Evolutionary conservation across 768 basidiomycete species (phyloP).

Genomic region (Termitomyces sp.): DNA sequence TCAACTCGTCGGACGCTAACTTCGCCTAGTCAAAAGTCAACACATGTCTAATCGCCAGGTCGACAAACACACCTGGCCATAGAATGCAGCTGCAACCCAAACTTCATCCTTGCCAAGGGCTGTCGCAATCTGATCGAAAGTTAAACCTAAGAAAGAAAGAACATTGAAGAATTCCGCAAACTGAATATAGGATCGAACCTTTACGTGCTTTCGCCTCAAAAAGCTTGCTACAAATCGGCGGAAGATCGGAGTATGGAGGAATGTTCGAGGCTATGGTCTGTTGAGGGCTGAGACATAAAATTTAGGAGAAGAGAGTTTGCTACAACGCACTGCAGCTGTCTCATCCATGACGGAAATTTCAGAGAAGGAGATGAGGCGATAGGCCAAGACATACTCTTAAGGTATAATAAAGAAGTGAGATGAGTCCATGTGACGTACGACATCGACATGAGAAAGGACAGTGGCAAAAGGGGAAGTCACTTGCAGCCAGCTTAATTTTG

Average conservation of each 20-base stretch:
- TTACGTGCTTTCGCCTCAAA: conserved; percentile 66
- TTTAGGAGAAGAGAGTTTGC: not conserved
- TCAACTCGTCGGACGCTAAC: conserved; percentile 53
- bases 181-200: conserved; percentile 26
- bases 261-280: conserved; percentile 38
- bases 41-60: not conserved
- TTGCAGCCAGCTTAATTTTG: not conserved
- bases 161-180: not conserved
- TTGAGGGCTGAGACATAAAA: not conserved
- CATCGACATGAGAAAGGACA: conserved; percentile 10
- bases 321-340: conserved; percentile 13
- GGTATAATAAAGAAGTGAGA: conserved; percentile 6
- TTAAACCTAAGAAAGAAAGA: conserved; percentile 36
- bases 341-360: conserved; percentile 27
- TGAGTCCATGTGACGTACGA: conserved; percentile 11
- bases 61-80: conserved; percentile 53
- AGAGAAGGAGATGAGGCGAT: conserved; percentile 1
- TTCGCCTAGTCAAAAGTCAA: conserved; percentile 48
- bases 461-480: not conserved
- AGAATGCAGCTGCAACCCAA: conserved; percentile 80
- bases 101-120: conserved; percentile 69
- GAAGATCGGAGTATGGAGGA: conserved; percentile 43
- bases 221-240: conserved; percentile 41
- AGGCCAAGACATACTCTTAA: not conserved
- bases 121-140: conserved; percentile 65